phyloP scores from a whole-genome alignment of 257 asterid genomes.

The Fraxinus anomala region DNA sequence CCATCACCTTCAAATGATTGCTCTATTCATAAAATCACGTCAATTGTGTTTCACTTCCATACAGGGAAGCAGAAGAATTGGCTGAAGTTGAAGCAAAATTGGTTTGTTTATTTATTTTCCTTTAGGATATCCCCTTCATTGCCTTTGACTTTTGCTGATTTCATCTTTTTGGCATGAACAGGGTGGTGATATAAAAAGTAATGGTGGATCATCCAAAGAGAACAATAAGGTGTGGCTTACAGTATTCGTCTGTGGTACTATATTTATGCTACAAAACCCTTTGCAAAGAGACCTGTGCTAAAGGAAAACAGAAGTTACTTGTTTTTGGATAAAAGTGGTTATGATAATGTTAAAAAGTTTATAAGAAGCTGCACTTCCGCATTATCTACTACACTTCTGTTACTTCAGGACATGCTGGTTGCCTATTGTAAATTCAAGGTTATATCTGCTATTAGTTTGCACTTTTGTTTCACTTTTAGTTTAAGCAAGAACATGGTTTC shows the following conservation, averaged over 20 bases:
- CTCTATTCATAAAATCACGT: conserved; percentile 9
- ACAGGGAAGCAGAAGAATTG: conserved; percentile 81
- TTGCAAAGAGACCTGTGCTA: conserved; percentile 1
- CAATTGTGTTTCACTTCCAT: conserved; percentile 24
- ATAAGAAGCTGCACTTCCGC: background rate
- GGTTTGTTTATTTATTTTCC: conserved; percentile 49
- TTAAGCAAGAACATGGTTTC: background rate
- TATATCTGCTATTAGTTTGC: background rate
- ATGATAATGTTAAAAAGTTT: background rate
- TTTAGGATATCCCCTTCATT: conserved; percentile 11
- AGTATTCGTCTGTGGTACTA: conserved; percentile 3
- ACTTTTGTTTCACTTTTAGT: conserved; percentile 1
- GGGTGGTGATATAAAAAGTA: conserved; percentile 74
- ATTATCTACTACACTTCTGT: background rate
- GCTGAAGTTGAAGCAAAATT: conserved; percentile 90
- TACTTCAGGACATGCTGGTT: conserved; percentile 6
- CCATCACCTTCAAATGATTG: conserved; percentile 16
- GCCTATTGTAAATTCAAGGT: background rate
- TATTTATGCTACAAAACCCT: background rate
- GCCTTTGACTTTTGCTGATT: conserved; percentile 30
- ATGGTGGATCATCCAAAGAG: conserved; percentile 54
- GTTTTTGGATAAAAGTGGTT: background rate
- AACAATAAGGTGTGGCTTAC: conserved; percentile 45
- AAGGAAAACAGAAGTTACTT: conserved; percentile 2
- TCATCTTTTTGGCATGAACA: conserved; percentile 36